Evolutionary conservation across 208 protist genomes (phyloP).

Genomic region (Trypanosoma caninum): DNA sequence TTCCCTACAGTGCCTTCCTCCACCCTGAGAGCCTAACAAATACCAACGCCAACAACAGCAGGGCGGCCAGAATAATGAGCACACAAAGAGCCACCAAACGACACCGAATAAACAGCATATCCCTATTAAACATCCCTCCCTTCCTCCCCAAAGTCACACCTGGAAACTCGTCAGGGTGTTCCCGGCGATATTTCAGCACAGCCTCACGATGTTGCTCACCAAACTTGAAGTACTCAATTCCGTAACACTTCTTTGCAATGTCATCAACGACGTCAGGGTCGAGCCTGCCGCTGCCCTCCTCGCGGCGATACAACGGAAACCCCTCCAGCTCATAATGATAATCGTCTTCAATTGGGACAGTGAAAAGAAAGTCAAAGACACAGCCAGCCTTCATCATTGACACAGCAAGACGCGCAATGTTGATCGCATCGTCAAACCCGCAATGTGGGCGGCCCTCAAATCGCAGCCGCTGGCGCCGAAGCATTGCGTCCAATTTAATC

Average conservation of each 20-base stretch:
- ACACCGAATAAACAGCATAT: constrained; percentile 6
- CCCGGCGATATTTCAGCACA: constrained; percentile 49
- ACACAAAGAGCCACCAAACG: constrained; percentile 27
- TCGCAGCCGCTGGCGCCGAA: constrained; percentile 53
- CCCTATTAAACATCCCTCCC: constrained; percentile 17
- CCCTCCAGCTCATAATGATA: constrained; percentile 61
- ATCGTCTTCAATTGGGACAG: constrained; percentile 63
- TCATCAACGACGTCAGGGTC: constrained; percentile 84
- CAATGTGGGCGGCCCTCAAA: constrained; percentile 86
- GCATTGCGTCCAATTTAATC: constrained; percentile 80
- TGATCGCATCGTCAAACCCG: constrained; percentile 90
- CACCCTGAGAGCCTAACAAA: neutral
- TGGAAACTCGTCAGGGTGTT: constrained; percentile 44
- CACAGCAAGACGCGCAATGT: constrained; percentile 86
- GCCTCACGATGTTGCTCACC: constrained; percentile 50
- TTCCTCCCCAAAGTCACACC: constrained; percentile 41
- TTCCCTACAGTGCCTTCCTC: neutral
- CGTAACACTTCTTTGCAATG: constrained; percentile 79
- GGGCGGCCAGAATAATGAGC: constrained; percentile 22
- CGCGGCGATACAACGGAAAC: constrained; percentile 75
- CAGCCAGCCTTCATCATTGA: constrained; percentile 81
- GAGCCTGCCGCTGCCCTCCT: constrained; percentile 71
- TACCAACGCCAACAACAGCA: constrained; percentile 20
- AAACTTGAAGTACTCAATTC: constrained; percentile 74
- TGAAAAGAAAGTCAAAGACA: constrained; percentile 76